These are phyloP conservation scores for Paecilomyces dactylethromorphus DNA, from an alignment of 2,329 filamentous ascomycete genomes.

Conservation along the genomic window DNA sequence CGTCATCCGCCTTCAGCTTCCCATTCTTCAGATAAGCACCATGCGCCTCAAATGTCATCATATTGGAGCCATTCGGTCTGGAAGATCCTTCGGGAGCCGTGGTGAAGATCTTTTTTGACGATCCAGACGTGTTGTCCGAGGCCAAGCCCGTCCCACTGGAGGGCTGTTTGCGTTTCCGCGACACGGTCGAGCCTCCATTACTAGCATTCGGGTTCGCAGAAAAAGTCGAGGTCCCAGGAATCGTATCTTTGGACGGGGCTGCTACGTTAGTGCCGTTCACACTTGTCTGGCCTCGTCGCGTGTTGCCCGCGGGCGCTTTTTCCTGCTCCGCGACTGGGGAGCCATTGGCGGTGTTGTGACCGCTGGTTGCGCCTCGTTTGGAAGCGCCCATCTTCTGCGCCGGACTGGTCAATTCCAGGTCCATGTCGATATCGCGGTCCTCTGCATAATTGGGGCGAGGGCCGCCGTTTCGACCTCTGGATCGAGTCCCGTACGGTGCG, in stretches of 20 bases:
- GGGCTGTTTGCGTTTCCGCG: constrained; percentile 82
- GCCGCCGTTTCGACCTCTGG: constrained; percentile 75
- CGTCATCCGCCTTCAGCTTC: constrained; percentile 82
- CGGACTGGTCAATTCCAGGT: constrained; percentile 59
- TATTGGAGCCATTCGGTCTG: constrained; percentile 59
- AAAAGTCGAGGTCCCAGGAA: constrained; percentile 55
- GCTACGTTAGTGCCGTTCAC: constrained; percentile 22
- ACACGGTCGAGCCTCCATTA: constrained; percentile 42
- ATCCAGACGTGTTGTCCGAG: constrained; percentile 21
- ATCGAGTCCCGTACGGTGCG: constrained; percentile 84
- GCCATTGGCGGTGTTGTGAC: constrained; percentile 21
- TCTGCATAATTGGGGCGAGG: constrained; percentile 92
- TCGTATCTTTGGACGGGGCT: constrained; percentile 36
- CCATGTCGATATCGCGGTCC: constrained; percentile 82
- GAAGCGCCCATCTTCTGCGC: constrained; percentile 19
- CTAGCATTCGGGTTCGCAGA: constrained; percentile 42
- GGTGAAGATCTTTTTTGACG: constrained; percentile 31
- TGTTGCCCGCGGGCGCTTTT: constrained; percentile 31
- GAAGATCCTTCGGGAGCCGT: constrained; percentile 23
- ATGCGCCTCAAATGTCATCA: constrained; percentile 78
- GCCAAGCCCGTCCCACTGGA: constrained; percentile 28
- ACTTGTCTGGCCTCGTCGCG: constrained; percentile 33
- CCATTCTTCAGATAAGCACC: constrained; percentile 65
- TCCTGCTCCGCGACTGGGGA: constrained; percentile 29
- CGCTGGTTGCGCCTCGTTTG: constrained; percentile 22